Percentiles rank a stretch among this genome's conserved stretches.
Conservation (phyloP, 2,329 filamentous ascomycete species). For the Colletotrichum zoysiae region DNA sequence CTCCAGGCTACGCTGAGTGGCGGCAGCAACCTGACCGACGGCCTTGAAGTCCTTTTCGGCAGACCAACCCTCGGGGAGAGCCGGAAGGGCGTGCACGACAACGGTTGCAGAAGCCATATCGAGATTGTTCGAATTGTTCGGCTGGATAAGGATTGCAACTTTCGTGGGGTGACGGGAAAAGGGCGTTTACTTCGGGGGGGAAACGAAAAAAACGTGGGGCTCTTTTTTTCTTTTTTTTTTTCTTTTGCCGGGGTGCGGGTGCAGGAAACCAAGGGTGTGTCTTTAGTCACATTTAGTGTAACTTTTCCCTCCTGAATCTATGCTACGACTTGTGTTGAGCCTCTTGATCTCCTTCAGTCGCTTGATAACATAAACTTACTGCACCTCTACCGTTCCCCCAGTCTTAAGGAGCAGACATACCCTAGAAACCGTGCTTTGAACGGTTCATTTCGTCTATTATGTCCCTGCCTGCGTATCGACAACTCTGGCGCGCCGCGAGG, state of each 20-base stretch:
- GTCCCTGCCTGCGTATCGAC: conserved; percentile 83
- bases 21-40: conserved; percentile 79
- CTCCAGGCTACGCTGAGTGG: conserved; percentile 90
- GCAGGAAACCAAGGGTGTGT: neutral
- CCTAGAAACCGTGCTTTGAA: neutral
- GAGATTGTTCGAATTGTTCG: conserved; percentile 44
- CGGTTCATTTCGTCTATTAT: conserved; percentile 53
- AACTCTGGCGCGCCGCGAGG: conserved; percentile 82
- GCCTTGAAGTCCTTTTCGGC: conserved; percentile 94
- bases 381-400: neutral
- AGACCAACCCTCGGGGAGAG: conserved; percentile 83
- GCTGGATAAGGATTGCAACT: conserved; percentile 10
- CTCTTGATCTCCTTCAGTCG: neutral
- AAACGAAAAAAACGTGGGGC: conserved; percentile 28
- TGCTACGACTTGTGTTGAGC: neutral
- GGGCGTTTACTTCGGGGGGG: neutral
- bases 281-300: neutral
- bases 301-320: neutral
- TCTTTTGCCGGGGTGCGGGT: neutral
- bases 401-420: neutral
- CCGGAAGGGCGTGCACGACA: conserved; percentile 76
- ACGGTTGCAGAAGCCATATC: conserved; percentile 74
- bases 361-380: neutral
- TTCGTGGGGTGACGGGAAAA: conserved; percentile 12
- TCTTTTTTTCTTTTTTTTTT: neutral